phyloP scores from a whole-genome alignment of 306 rosid genomes.

The Pterocarpus santalinus region DNA sequence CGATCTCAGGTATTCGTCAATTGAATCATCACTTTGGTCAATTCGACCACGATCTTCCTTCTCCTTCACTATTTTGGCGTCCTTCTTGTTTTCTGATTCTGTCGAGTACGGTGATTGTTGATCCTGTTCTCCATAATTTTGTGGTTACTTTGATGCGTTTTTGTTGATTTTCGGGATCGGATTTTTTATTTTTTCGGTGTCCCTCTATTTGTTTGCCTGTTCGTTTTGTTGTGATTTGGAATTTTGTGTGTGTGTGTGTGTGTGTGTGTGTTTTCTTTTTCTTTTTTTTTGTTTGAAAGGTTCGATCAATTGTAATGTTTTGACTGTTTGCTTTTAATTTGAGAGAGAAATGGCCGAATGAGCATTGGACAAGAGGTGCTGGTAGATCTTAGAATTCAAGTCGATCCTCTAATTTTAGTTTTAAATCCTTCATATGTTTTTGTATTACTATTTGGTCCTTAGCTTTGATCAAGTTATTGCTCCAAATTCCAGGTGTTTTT shows the following conservation, averaged over 20 bases:
- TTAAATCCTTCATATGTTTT: not conserved
- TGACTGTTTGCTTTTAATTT: conserved; percentile 28
- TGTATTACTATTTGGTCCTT: conserved; percentile 16
- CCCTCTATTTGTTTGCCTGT: not conserved
- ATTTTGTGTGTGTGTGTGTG: not conserved
- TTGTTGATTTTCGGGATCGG: conserved; percentile 26
- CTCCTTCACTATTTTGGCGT: not conserved
- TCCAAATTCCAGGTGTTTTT: not conserved
- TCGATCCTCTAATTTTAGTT: conserved; percentile 18
- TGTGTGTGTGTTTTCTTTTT: too few relatives aligned
- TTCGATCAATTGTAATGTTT: conserved; percentile 10
- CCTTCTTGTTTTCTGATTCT: conserved; percentile 34
- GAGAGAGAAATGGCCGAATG: conserved; percentile 8
- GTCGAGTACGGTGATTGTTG: not conserved
- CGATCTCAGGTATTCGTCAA: conserved; percentile 73
- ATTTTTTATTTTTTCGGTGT: conserved; percentile 29
- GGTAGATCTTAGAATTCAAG: conserved; percentile 49
- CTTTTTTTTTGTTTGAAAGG: not conserved
- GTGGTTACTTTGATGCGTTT: conserved; percentile 35
- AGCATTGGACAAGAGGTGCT: conserved; percentile 13
- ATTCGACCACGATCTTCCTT: not conserved
- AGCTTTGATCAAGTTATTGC: not conserved
- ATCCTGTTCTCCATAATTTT: conserved; percentile 34
- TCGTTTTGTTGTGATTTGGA: conserved; percentile 37
- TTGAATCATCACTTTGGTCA: conserved; percentile 43